Conservation (phyloP, 768 basidiomycete genomes). For the Mycena pura region DNA sequence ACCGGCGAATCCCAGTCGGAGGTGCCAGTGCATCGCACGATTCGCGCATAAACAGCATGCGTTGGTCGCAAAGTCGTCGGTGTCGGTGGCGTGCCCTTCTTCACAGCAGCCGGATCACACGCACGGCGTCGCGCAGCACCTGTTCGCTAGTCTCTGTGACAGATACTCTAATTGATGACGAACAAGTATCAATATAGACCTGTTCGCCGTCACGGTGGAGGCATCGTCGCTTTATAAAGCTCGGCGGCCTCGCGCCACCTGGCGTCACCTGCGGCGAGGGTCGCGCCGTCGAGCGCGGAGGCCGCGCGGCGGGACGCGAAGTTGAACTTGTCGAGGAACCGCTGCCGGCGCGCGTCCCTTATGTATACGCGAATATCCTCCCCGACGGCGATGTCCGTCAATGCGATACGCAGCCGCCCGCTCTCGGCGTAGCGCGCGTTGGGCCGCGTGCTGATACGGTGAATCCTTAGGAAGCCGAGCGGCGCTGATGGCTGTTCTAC, state of each 20-base stretch:
- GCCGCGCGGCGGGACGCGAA: constrained; percentile 27
- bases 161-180: no score
- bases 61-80: constrained; percentile 30
- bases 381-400: constrained; percentile 26
- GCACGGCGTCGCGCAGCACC: no score
- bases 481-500: no score
- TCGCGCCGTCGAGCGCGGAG: constrained; percentile 19
- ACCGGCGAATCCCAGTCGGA: constrained; percentile 34
- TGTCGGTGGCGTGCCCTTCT: constrained; percentile 29
- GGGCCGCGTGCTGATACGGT: no score
- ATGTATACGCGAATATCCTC: constrained; percentile 30
- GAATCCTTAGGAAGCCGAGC: no score
- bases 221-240: constrained; percentile 19
- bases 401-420: constrained; percentile 24
- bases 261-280: constrained; percentile 21
- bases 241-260: constrained; percentile 24
- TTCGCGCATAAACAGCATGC: constrained; percentile 26
- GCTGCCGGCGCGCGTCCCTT: constrained; percentile 12
- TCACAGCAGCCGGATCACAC: constrained; percentile 21
- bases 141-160: no score
- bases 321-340: constrained; percentile 11
- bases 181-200: no score
- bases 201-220: neutral
- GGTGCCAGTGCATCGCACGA: no score
- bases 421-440: constrained; percentile 27